Evolutionary conservation across 2,329 filamentous ascomycete species (phyloP).

Genomic region (Metarhizium brunneum): DNA sequence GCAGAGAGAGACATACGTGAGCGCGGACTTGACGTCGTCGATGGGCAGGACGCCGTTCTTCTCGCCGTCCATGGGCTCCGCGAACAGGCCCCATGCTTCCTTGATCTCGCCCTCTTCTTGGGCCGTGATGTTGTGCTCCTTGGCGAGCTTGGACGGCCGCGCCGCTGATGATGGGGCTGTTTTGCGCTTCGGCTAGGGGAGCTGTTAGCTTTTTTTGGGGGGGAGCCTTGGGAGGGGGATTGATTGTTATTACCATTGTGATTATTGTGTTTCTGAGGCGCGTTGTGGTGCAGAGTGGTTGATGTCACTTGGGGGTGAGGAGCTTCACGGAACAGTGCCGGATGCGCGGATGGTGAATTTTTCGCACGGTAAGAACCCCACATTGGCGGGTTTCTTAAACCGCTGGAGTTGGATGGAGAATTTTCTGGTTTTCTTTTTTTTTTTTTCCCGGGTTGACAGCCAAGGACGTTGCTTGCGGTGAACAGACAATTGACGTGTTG

Average conservation of each 20-base stretch:
- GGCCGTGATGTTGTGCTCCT: conserved; percentile 77
- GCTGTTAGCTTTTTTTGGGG: background rate
- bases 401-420: background rate
- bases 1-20: conserved; percentile 47
- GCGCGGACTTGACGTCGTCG: conserved; percentile 59
- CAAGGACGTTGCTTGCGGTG: no score
- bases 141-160: conserved; percentile 79
- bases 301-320: background rate
- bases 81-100: conserved; percentile 81
- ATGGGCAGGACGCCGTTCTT: conserved; percentile 62
- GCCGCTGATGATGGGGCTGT: conserved; percentile 19
- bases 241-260: background rate
- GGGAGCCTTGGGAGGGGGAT: no score
- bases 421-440: background rate
- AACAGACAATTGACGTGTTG: background rate
- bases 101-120: conserved; percentile 84
- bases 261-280: no score
- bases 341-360: background rate
- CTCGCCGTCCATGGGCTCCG: conserved; percentile 59
- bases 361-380: background rate
- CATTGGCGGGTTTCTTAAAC: background rate
- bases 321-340: background rate
- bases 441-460: background rate
- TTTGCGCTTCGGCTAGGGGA: conserved; percentile 37
- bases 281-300: no score